Evolutionary conservation across 1,139 yeast species (phyloP).

Genomic region (Wickerhamomyces sp.): DNA sequence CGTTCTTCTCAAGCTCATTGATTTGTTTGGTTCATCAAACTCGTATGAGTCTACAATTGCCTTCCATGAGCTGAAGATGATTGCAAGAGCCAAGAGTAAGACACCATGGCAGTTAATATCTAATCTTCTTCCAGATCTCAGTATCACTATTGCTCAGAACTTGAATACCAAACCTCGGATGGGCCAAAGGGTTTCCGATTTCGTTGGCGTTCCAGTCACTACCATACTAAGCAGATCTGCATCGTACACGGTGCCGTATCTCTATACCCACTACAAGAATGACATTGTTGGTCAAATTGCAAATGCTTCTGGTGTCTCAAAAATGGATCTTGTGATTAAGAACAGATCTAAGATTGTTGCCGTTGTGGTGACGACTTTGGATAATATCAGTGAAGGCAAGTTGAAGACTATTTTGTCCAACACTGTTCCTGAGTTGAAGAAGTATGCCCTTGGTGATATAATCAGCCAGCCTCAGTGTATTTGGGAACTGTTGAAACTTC

Average conservation of each 20-base stretch:
- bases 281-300: conserved; percentile 62
- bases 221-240: conserved; percentile 67
- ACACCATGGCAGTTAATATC: conserved; percentile 56
- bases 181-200: conserved; percentile 53
- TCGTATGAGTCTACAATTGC: conserved; percentile 63
- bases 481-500: conserved; percentile 27
- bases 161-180: conserved; percentile 45
- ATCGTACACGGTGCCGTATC: conserved; percentile 70
- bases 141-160: conserved; percentile 57
- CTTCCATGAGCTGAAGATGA: conserved; percentile 46
- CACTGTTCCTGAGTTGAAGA: conserved; percentile 39
- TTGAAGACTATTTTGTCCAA: conserved; percentile 52
- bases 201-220: conserved; percentile 55
- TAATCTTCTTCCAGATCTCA: conserved; percentile 75
- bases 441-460: conserved; percentile 33
- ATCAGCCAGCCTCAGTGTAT: conserved; percentile 15
- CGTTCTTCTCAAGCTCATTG: conserved; percentile 52
- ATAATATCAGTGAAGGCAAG: conserved; percentile 41
- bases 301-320: conserved; percentile 20
- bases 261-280: conserved; percentile 58
- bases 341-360: conserved; percentile 42
- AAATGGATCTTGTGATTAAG: conserved; percentile 16
- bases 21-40: conserved; percentile 53
- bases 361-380: conserved; percentile 30
- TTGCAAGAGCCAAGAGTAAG: conserved; percentile 33